Evolutionary conservation across 2,329 filamentous ascomycete species (phyloP).

Genomic region (Penicillium rolfsii): DNA sequence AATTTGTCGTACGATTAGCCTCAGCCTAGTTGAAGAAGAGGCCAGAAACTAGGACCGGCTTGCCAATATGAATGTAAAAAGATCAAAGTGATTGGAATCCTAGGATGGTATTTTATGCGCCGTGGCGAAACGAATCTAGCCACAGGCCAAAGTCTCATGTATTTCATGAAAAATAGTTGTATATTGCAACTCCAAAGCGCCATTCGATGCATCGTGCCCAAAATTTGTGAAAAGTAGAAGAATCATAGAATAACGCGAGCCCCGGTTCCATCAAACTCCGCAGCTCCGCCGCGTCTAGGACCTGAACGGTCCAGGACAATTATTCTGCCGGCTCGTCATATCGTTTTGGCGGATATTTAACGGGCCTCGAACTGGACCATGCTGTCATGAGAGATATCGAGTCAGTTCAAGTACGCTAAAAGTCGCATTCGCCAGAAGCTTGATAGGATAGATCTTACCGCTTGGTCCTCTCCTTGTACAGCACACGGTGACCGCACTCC

Average conservation of each 20-base stretch:
- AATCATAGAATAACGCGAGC: slow-evolving; percentile 13
- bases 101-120: neutral
- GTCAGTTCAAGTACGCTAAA: slow-evolving; percentile 16
- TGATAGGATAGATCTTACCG: slow-evolving; percentile 63
- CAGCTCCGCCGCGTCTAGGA: slow-evolving; percentile 12
- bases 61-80: neutral
- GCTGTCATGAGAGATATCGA: slow-evolving; percentile 52
- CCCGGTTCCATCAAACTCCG: slow-evolving; percentile 19
- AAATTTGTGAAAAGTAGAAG: slow-evolving; percentile 10
- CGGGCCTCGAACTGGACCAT: slow-evolving; percentile 99
- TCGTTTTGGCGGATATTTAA: slow-evolving; percentile 49
- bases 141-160: slow-evolving; percentile 11
- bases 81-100: neutral
- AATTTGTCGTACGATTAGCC: too few species aligned
- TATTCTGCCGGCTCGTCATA: neutral
- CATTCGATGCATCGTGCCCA: slow-evolving; percentile 37
- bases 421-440: neutral
- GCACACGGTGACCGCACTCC: slow-evolving; percentile 89
- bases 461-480: slow-evolving; percentile 98
- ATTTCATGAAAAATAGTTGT: slow-evolving; percentile 11
- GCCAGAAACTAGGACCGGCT: neutral
- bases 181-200: slow-evolving; percentile 36
- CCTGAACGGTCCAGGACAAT: neutral
- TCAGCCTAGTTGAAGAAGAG: neutral
- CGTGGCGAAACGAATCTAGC: neutral